phyloP scores from a whole-genome alignment of 306 rosid species.

The Quercus glauca region DNA sequence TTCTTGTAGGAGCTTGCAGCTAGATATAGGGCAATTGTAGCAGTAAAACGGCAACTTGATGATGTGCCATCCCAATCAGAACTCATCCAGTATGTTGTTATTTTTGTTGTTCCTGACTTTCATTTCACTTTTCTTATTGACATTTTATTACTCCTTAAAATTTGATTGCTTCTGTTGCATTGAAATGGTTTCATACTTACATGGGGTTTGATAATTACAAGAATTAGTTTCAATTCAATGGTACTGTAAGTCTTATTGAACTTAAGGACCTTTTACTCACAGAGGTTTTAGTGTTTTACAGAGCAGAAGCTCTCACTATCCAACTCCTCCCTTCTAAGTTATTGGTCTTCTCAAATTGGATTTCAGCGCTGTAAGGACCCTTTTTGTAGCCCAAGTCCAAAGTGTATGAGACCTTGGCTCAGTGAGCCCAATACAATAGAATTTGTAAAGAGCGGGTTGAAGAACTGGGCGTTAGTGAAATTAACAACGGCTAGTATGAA shows the following conservation, averaged over 20 bases:
- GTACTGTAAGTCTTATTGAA: conserved; percentile 1
- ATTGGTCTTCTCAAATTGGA: not conserved
- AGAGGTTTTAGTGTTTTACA: not conserved
- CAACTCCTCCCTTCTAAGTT: not conserved
- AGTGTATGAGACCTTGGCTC: too few species aligned
- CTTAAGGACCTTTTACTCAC: not conserved
- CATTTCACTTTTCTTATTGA: not conserved
- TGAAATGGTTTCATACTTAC: not conserved
- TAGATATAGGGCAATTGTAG: conserved; percentile 50
- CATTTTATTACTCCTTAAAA: not conserved
- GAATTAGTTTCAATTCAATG: conserved; percentile 6
- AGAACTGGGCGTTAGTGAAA: too few species aligned
- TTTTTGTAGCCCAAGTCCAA: too few species aligned
- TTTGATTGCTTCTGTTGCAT: not conserved
- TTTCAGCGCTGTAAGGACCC: too few species aligned
- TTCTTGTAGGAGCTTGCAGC: conserved; percentile 64
- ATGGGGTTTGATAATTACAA: conserved; percentile 11
- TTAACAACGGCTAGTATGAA: too few species aligned
- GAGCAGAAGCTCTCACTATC: not conserved
- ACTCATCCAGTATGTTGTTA: conserved; percentile 67
- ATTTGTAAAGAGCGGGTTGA: too few species aligned
- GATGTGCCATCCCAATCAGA: conserved; percentile 78
- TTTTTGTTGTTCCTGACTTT: conserved; percentile 3
- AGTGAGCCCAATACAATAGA: too few species aligned
- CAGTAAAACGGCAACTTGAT: conserved; percentile 60